Evolutionary conservation across 345 rosid species (phyloP).

Genomic region (Acer yangbiense): DNA sequence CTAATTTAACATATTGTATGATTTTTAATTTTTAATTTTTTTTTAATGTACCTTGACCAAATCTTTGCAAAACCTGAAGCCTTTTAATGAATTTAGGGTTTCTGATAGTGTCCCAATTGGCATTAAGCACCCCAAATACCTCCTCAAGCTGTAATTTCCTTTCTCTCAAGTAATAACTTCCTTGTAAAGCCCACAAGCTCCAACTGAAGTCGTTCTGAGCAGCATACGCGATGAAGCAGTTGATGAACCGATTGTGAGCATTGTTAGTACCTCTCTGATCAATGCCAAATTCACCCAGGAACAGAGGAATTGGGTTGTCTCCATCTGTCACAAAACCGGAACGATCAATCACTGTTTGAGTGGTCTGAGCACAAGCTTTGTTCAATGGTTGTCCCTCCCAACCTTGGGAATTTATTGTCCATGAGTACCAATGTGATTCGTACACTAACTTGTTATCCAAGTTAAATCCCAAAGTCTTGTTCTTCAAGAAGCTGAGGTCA

Average conservation of each 20-base stretch:
- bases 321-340: conserved; percentile 16
- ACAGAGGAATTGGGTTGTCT: conserved; percentile 30
- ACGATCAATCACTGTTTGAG: not conserved
- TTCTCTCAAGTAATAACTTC: conserved; percentile 42
- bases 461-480: conserved; percentile 23
- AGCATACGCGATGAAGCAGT: conserved; percentile 39
- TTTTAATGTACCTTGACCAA: conserved; percentile 11
- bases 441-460: conserved; percentile 41
- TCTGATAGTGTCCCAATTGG: conserved; percentile 29
- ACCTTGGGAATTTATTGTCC: conserved; percentile 9
- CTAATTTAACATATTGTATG: not conserved
- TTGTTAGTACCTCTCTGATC: conserved; percentile 25
- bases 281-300: conserved; percentile 49
- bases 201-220: conserved; percentile 47
- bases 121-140: conserved; percentile 36
- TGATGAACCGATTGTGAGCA: conserved; percentile 39
- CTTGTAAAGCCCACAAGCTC: conserved; percentile 46
- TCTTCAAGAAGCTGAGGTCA: conserved; percentile 35
- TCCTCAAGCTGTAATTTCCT: conserved; percentile 32
- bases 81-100: conserved; percentile 32
- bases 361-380: conserved; percentile 26
- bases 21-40: not conserved
- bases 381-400: conserved; percentile 41
- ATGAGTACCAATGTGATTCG: conserved; percentile 48
- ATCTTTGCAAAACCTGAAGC: conserved; percentile 24